Evolutionary conservation across 371 early-diverging fungal species (phyloP).

Genomic region (Vairimorpha ceranae): DNA sequence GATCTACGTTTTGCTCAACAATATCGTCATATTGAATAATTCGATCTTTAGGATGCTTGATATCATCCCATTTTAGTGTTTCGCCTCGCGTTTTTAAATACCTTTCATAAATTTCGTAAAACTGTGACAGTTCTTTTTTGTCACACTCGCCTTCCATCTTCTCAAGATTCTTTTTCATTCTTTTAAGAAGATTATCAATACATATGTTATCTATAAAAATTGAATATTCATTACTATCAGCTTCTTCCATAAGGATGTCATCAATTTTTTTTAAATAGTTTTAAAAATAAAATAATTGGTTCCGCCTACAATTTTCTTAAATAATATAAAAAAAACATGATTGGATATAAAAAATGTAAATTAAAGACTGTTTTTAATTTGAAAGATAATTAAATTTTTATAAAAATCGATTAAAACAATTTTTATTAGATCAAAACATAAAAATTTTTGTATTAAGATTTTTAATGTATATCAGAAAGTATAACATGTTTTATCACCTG

Average conservation of each 20-base stretch:
- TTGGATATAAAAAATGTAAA: too few species aligned
- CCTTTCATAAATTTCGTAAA: slow-evolving; percentile 54
- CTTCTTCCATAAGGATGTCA: background rate
- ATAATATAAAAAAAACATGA: too few species aligned
- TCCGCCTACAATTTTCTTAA: too few species aligned
- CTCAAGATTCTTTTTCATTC: slow-evolving; percentile 53
- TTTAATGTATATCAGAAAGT: too few species aligned
- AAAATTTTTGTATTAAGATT: too few species aligned
- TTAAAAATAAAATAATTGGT: background rate
- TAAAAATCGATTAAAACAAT: too few species aligned
- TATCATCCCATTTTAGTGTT: slow-evolving; percentile 60
- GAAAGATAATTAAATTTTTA: too few species aligned
- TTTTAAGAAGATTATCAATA: slow-evolving; percentile 38
- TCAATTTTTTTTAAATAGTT: background rate
- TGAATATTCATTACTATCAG: slow-evolving; percentile 8
- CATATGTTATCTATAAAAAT: slow-evolving; percentile 40
- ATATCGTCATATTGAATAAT: slow-evolving; percentile 51
- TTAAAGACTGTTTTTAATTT: too few species aligned
- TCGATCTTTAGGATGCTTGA: slow-evolving; percentile 56
- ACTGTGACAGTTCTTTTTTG: slow-evolving; percentile 50
- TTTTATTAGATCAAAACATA: too few species aligned
- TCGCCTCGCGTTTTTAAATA: slow-evolving; percentile 52
- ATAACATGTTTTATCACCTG: too few species aligned
- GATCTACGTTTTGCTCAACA: slow-evolving; percentile 3
- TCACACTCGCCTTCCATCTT: slow-evolving; percentile 32